These are phyloP conservation scores for Trichoderma sp. DNA, from an alignment of 2,329 filamentous ascomycete species.

Conservation along the genomic window DNA sequence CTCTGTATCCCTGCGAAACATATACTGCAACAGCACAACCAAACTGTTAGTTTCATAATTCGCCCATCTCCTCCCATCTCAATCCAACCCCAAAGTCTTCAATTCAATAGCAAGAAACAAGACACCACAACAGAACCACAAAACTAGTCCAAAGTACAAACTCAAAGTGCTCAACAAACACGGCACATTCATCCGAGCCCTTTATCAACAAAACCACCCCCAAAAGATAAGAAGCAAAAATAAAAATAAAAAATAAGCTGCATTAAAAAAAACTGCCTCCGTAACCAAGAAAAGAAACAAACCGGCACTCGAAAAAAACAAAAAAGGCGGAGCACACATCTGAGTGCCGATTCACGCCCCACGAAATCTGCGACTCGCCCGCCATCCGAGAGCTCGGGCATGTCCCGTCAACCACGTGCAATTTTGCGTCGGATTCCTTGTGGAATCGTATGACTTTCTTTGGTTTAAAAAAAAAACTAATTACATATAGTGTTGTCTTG, in stretches of 20 bases:
- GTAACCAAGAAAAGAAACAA: too few species aligned
- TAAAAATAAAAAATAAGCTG: not conserved
- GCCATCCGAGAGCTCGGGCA: constrained; percentile 1
- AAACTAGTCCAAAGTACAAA: too few species aligned
- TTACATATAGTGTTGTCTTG: too few species aligned
- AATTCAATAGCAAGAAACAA: not conserved
- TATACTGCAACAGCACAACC: not conserved
- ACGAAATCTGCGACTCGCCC: not conserved
- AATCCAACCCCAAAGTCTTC: not conserved
- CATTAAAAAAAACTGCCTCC: not conserved
- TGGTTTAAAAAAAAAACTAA: too few species aligned
- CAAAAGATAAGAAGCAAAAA: not conserved
- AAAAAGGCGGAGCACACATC: not conserved
- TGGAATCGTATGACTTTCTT: not conserved
- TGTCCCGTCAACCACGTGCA: not conserved
- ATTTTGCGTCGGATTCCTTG: not conserved
- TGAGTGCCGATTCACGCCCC: constrained; percentile 5
- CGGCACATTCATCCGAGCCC: not conserved
- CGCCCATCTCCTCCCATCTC: not conserved
- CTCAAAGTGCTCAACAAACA: not conserved
- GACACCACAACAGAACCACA: not conserved
- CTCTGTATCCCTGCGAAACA: not conserved
- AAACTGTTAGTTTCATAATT: not conserved
- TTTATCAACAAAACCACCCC: not conserved
- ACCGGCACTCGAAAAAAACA: not conserved